Evolutionary conservation across 768 basidiomycete genomes (phyloP), one percentile per base, ranked within the genome.

Genomic region (Boletellus sp.): DNA sequence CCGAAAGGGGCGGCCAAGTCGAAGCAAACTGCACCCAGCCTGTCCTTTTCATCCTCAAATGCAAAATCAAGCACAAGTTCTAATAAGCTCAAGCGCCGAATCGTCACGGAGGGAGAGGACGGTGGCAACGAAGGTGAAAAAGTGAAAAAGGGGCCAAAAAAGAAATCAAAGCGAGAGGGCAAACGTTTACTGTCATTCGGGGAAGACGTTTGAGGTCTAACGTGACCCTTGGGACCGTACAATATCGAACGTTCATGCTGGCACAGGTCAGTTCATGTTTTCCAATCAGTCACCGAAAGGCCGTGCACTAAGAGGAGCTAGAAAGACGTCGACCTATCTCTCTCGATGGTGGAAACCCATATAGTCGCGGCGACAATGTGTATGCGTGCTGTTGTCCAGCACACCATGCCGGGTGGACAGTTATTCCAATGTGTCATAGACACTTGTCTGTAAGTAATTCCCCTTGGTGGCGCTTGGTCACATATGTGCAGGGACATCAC

Each of bases 151-250:
- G 64, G 59, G 1, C 55, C 70, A 11, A 81, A 78, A 63, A 80
- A 81, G 74, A 86, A 84, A 57, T 44, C 70, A 4, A 87, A 83
- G 69, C 74, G 70, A 50, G 59, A 52, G 37, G 66, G 67, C 47
- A 77, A 74, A 60, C 67, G 70, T 38, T 58, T 74, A 4, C 51
- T 71, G 42, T 72, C 71, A 2, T 71, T 71, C 32, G 66, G 53
- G 42, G 67, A 71, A 47, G 68, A 70, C 35, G 60, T 57, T 43
- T 67, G 58, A 68, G 22, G n/a, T 23, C 47, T 43, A 1, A 17
- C 15, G 12, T 33, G 26, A 28, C 12, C 35, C 32, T 33, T 38
- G 24, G 32, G 2, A 3, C 38, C 20, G 1, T 22, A 1, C 41
- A 19, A 23, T 33, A 16, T 24, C 12, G 28, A 19, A 24, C 23